Percentiles rank a stretch among this genome's conserved stretches.
Conservation (phyloP, 164 flowering plant genomes). For the Dillenia turbinata region DNA sequence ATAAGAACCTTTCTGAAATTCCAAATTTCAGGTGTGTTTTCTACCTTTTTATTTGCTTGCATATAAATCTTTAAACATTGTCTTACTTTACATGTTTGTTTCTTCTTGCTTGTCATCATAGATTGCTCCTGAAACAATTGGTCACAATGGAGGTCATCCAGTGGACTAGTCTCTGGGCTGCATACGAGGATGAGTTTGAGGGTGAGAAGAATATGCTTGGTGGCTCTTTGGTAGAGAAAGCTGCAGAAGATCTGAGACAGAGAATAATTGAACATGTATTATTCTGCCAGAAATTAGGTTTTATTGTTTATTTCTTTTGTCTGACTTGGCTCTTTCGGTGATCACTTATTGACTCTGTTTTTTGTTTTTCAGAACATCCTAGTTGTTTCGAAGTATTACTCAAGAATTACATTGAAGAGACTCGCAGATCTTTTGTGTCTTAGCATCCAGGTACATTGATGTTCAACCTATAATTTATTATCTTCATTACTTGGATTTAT, state of each 20-base stretch:
- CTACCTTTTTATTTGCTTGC: not conserved
- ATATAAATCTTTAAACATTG: not conserved
- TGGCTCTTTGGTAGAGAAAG: conserved; percentile 79
- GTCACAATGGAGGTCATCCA: conserved; percentile 96
- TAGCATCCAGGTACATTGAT: conserved; percentile 61
- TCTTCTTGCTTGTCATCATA: conserved; percentile 16
- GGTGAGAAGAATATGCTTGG: conserved; percentile 84
- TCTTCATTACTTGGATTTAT: no score
- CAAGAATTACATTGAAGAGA: conserved; percentile 87
- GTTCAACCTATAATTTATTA: not conserved
- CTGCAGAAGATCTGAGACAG: conserved; percentile 81
- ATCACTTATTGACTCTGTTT: conserved; percentile 3
- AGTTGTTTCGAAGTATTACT: conserved; percentile 93
- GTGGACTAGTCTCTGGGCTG: conserved; percentile 86
- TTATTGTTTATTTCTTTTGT: not conserved
- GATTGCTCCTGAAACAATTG: conserved; percentile 77
- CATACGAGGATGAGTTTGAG: conserved; percentile 74
- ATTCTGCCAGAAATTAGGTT: not conserved
- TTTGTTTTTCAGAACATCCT: conserved; percentile 72
- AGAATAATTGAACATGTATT: conserved; percentile 95
- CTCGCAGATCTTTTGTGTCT: conserved; percentile 85
- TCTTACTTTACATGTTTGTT: conserved; percentile 7
- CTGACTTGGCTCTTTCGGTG: not conserved
- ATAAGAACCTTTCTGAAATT: conserved; percentile 87
- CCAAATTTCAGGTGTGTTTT: conserved; percentile 61